Conservation (phyloP, 2,329 filamentous ascomycete species). For the Cladophialophora exuberans region DNA sequence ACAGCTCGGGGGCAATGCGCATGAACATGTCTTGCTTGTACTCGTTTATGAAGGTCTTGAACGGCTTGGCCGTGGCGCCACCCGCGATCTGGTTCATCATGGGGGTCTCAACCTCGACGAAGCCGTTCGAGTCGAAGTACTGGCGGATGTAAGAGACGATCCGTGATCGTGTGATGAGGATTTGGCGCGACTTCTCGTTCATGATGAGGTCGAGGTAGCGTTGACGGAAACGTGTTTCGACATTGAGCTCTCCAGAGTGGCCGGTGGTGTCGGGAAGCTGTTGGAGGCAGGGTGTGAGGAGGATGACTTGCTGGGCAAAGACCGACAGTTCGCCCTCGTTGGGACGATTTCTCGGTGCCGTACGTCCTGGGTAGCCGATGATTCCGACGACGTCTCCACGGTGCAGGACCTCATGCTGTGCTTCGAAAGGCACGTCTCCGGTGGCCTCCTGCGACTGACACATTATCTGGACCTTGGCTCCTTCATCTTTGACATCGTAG, state of each 20-base stretch:
- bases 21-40: slow-evolving; percentile 93
- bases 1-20: slow-evolving; percentile 91
- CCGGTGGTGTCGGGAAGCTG: slow-evolving; percentile 73
- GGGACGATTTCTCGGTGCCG: slow-evolving; percentile 83
- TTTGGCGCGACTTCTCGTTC: slow-evolving; percentile 83
- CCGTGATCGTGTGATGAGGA: slow-evolving; percentile 82
- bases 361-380: slow-evolving; percentile 80
- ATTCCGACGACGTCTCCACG: slow-evolving; percentile 93
- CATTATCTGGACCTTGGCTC: slow-evolving; percentile 84
- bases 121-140: slow-evolving; percentile 86
- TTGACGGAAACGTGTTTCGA: slow-evolving; percentile 90
- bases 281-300: slow-evolving; percentile 89
- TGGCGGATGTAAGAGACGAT: slow-evolving; percentile 86
- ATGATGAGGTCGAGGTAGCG: slow-evolving; percentile 96
- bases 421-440: slow-evolving; percentile 72
- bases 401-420: slow-evolving; percentile 86
- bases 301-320: slow-evolving; percentile 81
- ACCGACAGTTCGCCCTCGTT: slow-evolving; percentile 87
- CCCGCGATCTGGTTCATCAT: slow-evolving; percentile 97
- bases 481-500: slow-evolving; percentile 81
- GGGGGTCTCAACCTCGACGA: slow-evolving; percentile 93
- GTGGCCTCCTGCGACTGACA: slow-evolving; percentile 81
- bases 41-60: slow-evolving; percentile 95
- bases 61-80: slow-evolving; percentile 92
- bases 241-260: slow-evolving; percentile 93